These are phyloP conservation scores for Alternaria burnsii DNA, from an alignment of 2,329 filamentous ascomycete species.

Conservation along the genomic window DNA sequence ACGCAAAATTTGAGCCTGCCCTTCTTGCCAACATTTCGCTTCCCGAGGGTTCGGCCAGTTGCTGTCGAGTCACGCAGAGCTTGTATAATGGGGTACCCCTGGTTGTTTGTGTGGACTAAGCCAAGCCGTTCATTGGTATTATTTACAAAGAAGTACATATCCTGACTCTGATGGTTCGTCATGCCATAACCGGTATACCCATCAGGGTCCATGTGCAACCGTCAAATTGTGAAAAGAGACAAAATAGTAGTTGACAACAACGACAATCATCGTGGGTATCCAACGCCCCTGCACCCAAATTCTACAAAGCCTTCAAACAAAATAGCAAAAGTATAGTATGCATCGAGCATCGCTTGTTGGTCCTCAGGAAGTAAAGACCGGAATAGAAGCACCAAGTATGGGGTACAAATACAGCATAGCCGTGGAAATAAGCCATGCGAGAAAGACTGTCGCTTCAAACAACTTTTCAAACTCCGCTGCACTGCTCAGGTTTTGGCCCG, in stretches of 20 bases:
- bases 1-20: conserved; percentile 9
- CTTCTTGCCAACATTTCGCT: background rate
- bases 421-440: background rate
- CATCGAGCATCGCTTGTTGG: conserved; percentile 20
- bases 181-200: conserved; percentile 17
- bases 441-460: background rate
- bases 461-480: background rate
- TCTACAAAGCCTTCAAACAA: conserved; percentile 14
- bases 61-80: background rate
- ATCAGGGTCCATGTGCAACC: conserved; percentile 10
- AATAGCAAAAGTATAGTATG: conserved; percentile 6
- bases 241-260: conserved; percentile 13
- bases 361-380: conserved; percentile 9
- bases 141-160: conserved; percentile 25
- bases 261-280: conserved; percentile 36
- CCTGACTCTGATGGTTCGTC: conserved; percentile 18
- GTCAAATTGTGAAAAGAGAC: conserved; percentile 26
- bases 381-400: conserved; percentile 12
- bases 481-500: conserved; percentile 44
- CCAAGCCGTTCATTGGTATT: conserved; percentile 22
- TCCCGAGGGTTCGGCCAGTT: background rate
- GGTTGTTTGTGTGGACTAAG: conserved; percentile 7
- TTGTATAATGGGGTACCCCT: background rate
- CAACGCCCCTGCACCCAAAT: conserved; percentile 33
- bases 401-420: conserved; percentile 20